Evolutionary conservation across 1,284 basidiomycete species (phyloP).

Genomic region (Trametes hirsuta): DNA sequence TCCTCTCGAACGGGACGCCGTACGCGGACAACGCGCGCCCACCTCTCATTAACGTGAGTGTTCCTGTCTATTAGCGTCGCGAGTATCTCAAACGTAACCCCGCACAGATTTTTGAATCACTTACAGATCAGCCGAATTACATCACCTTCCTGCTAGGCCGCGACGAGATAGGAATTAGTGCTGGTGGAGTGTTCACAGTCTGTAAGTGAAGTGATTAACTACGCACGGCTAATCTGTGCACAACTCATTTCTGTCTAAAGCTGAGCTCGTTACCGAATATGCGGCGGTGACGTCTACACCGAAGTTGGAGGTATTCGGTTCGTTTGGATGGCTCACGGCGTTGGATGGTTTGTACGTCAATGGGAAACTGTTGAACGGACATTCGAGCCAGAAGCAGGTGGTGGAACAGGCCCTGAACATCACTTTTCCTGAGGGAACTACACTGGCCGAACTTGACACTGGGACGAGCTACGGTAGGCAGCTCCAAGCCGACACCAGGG

Average conservation of each 20-base stretch:
- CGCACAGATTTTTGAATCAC: slow-evolving; percentile 18
- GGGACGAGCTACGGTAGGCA: neutral
- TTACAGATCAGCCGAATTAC: slow-evolving; percentile 26
- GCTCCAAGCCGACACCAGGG: neutral
- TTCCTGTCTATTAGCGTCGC: slow-evolving; percentile 2
- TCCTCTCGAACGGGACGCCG: neutral
- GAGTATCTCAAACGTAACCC: slow-evolving; percentile 17
- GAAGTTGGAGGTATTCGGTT: neutral
- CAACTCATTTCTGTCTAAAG: neutral
- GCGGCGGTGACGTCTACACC: slow-evolving; percentile 9
- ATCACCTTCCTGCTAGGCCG: slow-evolving; percentile 29
- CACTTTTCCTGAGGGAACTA: neutral
- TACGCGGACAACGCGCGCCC: neutral
- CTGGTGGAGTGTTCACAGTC: slow-evolving; percentile 31
- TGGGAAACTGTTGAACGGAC: slow-evolving; percentile 7
- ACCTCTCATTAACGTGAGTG: neutral
- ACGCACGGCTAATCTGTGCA: neutral
- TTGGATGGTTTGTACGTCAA: slow-evolving; percentile 18
- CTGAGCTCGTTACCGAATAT: slow-evolving; percentile 15
- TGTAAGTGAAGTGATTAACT: slow-evolving; percentile 10
- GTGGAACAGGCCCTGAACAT: neutral
- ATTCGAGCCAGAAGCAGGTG: neutral
- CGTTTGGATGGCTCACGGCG: slow-evolving; percentile 9
- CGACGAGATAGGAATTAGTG: slow-evolving; percentile 18
- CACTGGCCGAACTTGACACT: neutral